A percentile compares a stretch with the other conserved stretches of the same genome.
phyloP scores from a whole-genome alignment of 768 basidiomycete genomes.

The Tricholoma hemisulphureum region DNA sequence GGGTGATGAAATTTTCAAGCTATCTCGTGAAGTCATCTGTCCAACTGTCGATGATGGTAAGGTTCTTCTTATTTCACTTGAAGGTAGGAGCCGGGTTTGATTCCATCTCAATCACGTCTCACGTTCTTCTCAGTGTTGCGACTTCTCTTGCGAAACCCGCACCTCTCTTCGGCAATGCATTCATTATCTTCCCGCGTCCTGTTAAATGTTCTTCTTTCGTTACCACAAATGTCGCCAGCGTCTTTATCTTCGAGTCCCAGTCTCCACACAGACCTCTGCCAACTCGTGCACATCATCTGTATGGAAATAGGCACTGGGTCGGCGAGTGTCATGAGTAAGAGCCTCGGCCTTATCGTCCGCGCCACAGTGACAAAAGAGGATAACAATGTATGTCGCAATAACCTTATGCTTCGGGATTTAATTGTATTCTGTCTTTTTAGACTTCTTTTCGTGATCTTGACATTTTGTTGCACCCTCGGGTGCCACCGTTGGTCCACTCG shows the following conservation, averaged over 20 bases:
- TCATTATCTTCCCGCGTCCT: constrained; percentile 61
- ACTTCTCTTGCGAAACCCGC: constrained; percentile 46
- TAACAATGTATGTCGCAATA: constrained; percentile 12
- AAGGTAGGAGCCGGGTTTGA: constrained; percentile 44
- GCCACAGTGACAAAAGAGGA: constrained; percentile 7
- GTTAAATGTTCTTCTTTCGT: constrained; percentile 53
- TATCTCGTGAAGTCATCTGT: constrained; percentile 46
- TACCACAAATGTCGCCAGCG: constrained; percentile 55
- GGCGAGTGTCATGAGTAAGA: constrained; percentile 58
- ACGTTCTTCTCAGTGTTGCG: constrained; percentile 44
- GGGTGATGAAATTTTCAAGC: constrained; percentile 69
- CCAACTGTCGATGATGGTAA: constrained; percentile 49
- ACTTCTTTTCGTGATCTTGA: constrained; percentile 45
- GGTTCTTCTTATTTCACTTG: constrained; percentile 50
- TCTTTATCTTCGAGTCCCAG: constrained; percentile 51
- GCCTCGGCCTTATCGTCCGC: constrained; percentile 52
- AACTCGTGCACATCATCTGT: constrained; percentile 47
- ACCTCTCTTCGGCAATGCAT: constrained; percentile 50
- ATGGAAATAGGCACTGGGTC: constrained; percentile 53
- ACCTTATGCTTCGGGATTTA: no score
- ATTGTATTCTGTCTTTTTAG: not conserved
- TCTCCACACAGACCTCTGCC: constrained; percentile 45
- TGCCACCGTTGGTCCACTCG: constrained; percentile 71
- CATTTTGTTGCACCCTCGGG: constrained; percentile 71
- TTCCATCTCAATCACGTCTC: not conserved